Evolutionary conservation across 2,329 filamentous ascomycete species (phyloP).

Genomic region (Raffaelea arxii): DNA sequence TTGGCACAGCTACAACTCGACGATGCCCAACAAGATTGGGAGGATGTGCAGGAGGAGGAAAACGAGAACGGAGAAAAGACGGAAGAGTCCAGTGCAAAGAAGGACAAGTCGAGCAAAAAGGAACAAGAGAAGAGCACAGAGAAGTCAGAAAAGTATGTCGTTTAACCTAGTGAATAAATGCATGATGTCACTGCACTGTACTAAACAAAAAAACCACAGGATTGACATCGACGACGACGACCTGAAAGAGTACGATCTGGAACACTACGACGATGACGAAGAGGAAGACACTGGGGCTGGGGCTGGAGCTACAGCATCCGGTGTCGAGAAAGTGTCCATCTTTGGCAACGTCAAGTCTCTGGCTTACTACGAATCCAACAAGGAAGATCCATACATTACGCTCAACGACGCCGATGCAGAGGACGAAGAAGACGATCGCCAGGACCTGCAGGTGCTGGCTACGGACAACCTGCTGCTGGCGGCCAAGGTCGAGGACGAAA

Average conservation of each 20-base stretch:
- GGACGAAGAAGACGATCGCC: slow-evolving; percentile 75
- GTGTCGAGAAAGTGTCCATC: slow-evolving; percentile 59
- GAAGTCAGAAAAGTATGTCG: slow-evolving; percentile 30
- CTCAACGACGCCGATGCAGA: slow-evolving; percentile 57
- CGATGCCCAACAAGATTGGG: slow-evolving; percentile 80
- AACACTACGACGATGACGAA: slow-evolving; percentile 86
- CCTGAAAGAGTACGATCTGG: slow-evolving; percentile 90
- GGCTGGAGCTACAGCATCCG: slow-evolving; percentile 37
- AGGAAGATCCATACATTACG: slow-evolving; percentile 94
- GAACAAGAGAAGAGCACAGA: slow-evolving; percentile 18
- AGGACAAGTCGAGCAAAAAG: slow-evolving; percentile 15
- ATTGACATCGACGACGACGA: slow-evolving; percentile 64
- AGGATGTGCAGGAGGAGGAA: slow-evolving; percentile 47
- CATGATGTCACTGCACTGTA: too few relatives aligned
- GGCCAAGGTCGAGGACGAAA: slow-evolving; percentile 91
- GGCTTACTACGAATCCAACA: slow-evolving; percentile 87
- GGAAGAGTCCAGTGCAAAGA: slow-evolving; percentile 11
- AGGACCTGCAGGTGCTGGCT: slow-evolving; percentile 86
- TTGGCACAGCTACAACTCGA: slow-evolving; percentile 74
- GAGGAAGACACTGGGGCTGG: slow-evolving; percentile 53
- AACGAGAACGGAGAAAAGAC: slow-evolving; percentile 10
- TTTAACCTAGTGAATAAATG: slow-evolving; percentile 7
- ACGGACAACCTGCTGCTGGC: slow-evolving; percentile 90
- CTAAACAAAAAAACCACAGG: slow-evolving; percentile 24
- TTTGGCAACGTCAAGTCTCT: slow-evolving; percentile 93